Evolutionary conservation across 768 basidiomycete genomes (phyloP), one percentile per base, ranked within the genome.

Genomic region (Heimioporus sp.): DNA sequence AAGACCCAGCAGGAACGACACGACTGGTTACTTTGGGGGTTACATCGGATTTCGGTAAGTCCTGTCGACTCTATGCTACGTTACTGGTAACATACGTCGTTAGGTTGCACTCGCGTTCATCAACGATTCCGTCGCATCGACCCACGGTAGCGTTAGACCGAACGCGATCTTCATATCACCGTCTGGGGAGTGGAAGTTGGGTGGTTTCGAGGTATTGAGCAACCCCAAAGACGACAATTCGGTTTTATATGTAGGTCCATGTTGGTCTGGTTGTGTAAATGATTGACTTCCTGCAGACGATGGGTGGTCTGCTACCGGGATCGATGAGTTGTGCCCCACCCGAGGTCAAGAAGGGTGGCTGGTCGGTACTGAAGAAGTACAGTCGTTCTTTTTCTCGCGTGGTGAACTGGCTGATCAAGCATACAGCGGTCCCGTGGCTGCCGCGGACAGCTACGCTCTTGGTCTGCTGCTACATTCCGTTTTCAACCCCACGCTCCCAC

Each of bases 161-260:
- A 78, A 80, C 51, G 84, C 90, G 1, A 81, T 98, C 52, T 98
- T 97, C 64, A 82, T 97, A 46, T 92, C 96, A 1, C 86, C 87
- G 0, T 90, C 92, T 0, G 92, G 96, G 6, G 97, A 99, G 73
- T 98, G 96, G 97, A 91, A 91, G 64, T 73, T 99, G 9, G 95
- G 92, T 17, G 96, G 96, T 1, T 94, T 98, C 63, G 97, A 99
- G 62, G 72, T 96, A 0, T 68, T 97, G 55, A 93, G 92, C 60
- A 90, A 80, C 58, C 79, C 86, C 10, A 89, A 84, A 59, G 95
- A 98, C 47, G 85, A 90, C 13, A 67, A 76, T 41, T 81, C 89
- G 31, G 80, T 90, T 15, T 73, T 94, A 64, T 96, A 90, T 76
- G 92, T 94, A 72, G 70, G 87, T 59, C 38, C 37, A 37, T 57